Base-by-base conservation (phyloP, 345 rosid species). In the Fremontodendron californicum region DNA sequence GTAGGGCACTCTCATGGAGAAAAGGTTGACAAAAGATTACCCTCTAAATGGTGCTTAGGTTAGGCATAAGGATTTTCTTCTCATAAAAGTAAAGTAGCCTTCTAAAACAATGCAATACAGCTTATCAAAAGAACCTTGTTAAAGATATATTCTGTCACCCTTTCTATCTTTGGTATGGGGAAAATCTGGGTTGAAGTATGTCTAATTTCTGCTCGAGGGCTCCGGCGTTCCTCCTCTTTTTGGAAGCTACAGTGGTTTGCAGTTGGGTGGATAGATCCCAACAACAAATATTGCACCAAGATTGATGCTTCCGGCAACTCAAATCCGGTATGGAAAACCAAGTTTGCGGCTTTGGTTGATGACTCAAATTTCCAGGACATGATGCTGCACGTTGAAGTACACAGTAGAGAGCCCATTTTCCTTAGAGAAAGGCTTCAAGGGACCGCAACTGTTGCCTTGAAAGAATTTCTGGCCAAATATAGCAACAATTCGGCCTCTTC, bases 231-330 rank as follows among this genome's bases (percentile, higher is more conserved):
- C 6, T 86, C 91, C 1, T 88, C 92, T 0, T 85, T 90, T 63
- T 90, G 96, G 90, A 95, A 92, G 85, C 89, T 87, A 48, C 99
- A 95, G n/a, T 93, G 98, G 97, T 92, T 83, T 74, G 97, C 97
- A 3, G 96, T 91, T 48, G 98, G 98, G 1, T 95, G 99, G 98
- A 82, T 92, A 48, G 89, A 93, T 80, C 96, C 97, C 29, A 85
- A 86, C 78, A 83, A 90, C 84, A 95, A 92, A 85, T 95, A 95
- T 75, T 92, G 97, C 80, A 89, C 99, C 74, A 87, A 87, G 81
- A 84, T 95, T 25, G 92, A 90, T 83, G 86, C 87, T 80, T 83
- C 93, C 11, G 91, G 93, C 76, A 87, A 86, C 61, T 84, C 88
- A 55, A 91, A 90, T 68, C 97, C 97, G 3, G 80, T 83, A 0